Percentiles rank a stretch among this genome's conserved stretches.
phyloP scores from a whole-genome alignment of 129 eudicot genomes.

The Chrysanthemum lavandulifolium region DNA sequence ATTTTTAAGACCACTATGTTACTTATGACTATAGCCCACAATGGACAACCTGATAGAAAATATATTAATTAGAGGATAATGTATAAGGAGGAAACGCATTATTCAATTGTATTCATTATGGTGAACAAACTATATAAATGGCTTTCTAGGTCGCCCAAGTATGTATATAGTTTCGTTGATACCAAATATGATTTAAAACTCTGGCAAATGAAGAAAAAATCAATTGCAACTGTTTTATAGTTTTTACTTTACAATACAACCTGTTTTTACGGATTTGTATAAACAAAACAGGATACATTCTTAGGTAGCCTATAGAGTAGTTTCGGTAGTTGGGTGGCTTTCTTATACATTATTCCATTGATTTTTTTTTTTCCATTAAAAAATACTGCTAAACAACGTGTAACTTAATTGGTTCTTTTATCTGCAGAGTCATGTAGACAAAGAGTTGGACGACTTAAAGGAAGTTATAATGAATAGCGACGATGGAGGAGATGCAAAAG shows the following conservation, averaged over 20 bases:
- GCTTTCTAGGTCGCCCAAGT: neutral
- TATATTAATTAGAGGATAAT: neutral
- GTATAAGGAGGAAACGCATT: no score
- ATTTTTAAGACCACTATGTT: neutral
- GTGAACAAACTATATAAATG: no score
- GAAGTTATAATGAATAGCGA: conserved; percentile 51
- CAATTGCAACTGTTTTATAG: no score
- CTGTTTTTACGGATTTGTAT: no score
- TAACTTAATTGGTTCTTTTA: neutral
- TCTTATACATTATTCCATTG: no score
- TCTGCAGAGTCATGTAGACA: conserved; percentile 41
- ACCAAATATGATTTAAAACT: no score
- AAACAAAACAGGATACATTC: no score
- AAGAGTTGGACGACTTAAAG: conserved; percentile 56
- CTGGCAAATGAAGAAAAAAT: no score
- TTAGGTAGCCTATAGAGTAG: no score
- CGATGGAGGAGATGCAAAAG: conserved; percentile 32
- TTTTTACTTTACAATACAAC: no score
- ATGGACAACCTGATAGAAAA: conserved; percentile 1
- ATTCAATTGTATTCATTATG: no score
- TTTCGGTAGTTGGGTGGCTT: no score
- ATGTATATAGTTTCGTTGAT: neutral
- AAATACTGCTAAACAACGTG: neutral
- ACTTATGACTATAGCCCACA: neutral
- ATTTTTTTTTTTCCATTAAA: neutral